phyloP scores from a whole-genome alignment of 1,284 basidiomycete species.

The Sporisorium reilianum region DNA sequence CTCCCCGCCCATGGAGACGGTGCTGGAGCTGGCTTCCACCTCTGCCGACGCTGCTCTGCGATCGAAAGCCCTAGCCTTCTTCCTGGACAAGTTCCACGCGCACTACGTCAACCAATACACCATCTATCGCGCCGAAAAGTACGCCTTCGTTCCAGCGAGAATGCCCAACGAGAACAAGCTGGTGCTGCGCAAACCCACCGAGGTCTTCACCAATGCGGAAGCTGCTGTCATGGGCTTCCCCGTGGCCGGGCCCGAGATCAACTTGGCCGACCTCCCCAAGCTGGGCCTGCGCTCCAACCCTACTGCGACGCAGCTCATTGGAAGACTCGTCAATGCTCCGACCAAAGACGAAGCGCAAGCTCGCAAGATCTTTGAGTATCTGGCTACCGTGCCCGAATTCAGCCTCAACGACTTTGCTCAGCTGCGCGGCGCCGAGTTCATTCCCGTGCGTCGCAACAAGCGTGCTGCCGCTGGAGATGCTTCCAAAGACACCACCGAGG shows the following conservation, averaged over 20 bases:
- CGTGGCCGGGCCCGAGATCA: slow-evolving; percentile 74
- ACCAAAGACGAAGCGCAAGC: slow-evolving; percentile 76
- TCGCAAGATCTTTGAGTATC: slow-evolving; percentile 79
- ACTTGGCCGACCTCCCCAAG: slow-evolving; percentile 75
- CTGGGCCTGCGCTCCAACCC: slow-evolving; percentile 83
- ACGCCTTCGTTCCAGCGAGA: slow-evolving; percentile 79
- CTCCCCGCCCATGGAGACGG: slow-evolving; percentile 77
- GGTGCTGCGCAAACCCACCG: slow-evolving; percentile 77
- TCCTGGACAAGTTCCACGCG: slow-evolving; percentile 58
- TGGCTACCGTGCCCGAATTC: slow-evolving; percentile 74
- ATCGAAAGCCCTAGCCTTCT: slow-evolving; percentile 58
- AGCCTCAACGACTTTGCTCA: slow-evolving; percentile 42
- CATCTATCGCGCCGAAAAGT: slow-evolving; percentile 47
- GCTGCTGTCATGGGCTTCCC: slow-evolving; percentile 83
- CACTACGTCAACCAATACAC: slow-evolving; percentile 57
- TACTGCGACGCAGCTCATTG: slow-evolving; percentile 76
- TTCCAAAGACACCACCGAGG: slow-evolving; percentile 13
- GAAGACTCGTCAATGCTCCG: slow-evolving; percentile 76
- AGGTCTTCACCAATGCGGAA: slow-evolving; percentile 81
- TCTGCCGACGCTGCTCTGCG: slow-evolving; percentile 32
- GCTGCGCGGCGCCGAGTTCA: slow-evolving; percentile 51
- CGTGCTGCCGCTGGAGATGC: slow-evolving; percentile 4
- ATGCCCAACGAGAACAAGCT: slow-evolving; percentile 71
- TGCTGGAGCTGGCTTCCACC: slow-evolving; percentile 69
- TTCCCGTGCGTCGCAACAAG: slow-evolving; percentile 53